Percentiles rank a stretch among this genome's conserved stretches.
Conservation (phyloP, 106 monocot genomes). For the Vanilla planifolia region DNA sequence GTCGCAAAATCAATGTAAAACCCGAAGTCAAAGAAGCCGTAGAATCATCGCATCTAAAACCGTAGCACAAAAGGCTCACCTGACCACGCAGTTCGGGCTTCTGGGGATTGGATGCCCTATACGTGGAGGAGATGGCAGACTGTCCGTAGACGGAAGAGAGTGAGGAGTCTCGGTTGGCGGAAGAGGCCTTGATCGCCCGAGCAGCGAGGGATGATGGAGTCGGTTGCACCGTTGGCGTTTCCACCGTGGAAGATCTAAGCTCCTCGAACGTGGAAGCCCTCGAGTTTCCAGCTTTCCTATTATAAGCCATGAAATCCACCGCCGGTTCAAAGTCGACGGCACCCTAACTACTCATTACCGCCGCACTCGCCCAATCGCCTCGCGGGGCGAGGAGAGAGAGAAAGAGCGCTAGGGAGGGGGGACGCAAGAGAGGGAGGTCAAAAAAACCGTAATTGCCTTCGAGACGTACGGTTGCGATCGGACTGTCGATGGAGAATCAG, state of each 20-base stretch:
- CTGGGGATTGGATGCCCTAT: slow-evolving; percentile 8
- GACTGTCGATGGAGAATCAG: too few relatives aligned
- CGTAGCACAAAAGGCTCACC: slow-evolving; percentile 3
- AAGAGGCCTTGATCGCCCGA: slow-evolving; percentile 70
- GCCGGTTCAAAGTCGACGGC: background rate
- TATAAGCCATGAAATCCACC: slow-evolving; percentile 44
- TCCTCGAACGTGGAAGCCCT: slow-evolving; percentile 47
- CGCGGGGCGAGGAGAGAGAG: too few relatives aligned
- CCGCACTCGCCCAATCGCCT: too few relatives aligned
- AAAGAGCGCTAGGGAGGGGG: too few relatives aligned
- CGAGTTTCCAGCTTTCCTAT: slow-evolving; percentile 38
- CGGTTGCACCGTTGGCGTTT: background rate
- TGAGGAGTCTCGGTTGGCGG: slow-evolving; percentile 68
- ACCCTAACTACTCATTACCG: background rate
- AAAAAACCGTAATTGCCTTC: too few relatives aligned
- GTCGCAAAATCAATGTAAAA: background rate
- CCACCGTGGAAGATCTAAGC: slow-evolving; percentile 15
- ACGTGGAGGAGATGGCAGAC: slow-evolving; percentile 22
- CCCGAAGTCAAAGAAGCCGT: too few relatives aligned
- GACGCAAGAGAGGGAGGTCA: too few relatives aligned
- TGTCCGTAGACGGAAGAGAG: slow-evolving; percentile 64
- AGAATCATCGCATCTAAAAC: background rate
- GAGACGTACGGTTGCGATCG: too few relatives aligned
- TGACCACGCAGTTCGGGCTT: background rate
- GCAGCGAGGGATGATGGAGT: slow-evolving; percentile 54